Percentiles rank a stretch among this genome's conserved stretches.
phyloP scores from a whole-genome alignment of 169 alveolate genomes.

The Plasmodium relictum region DNA sequence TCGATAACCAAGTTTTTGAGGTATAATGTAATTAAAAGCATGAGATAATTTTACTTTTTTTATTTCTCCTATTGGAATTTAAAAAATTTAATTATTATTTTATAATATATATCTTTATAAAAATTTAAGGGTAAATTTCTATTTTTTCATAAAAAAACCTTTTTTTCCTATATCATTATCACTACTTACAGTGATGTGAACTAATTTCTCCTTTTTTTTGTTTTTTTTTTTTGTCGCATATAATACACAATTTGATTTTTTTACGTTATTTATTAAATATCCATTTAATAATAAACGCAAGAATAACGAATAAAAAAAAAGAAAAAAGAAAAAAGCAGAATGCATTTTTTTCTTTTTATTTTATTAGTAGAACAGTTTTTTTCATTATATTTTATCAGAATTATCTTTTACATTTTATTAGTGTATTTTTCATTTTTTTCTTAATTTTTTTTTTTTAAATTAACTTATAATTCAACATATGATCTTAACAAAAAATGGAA shows the following conservation, averaged over 20 bases:
- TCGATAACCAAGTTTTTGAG: constrained; percentile 73
- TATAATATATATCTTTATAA: background rate
- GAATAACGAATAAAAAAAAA: constrained; percentile 16
- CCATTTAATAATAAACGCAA: constrained; percentile 9
- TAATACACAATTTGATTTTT: constrained; percentile 18
- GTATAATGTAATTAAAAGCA: constrained; percentile 76
- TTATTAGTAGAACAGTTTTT: background rate
- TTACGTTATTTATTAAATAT: constrained; percentile 28
- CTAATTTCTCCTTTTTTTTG: constrained; percentile 43
- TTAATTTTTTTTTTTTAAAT: too few species aligned
- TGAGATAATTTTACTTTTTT: constrained; percentile 73
- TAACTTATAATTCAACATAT: too few species aligned
- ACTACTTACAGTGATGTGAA: constrained; percentile 71
- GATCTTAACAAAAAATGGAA: background rate
- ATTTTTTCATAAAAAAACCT: constrained; percentile 25
- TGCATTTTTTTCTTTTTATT: constrained; percentile 53
- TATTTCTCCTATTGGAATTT: constrained; percentile 42
- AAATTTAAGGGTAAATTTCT: background rate
- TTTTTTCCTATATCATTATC: constrained; percentile 78
- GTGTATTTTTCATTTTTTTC: background rate
- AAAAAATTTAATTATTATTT: background rate
- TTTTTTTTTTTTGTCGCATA: constrained; percentile 67
- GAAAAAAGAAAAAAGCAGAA: constrained; percentile 16
- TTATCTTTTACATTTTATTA: background rate
- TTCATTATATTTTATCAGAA: background rate